phyloP scores from a whole-genome alignment of 768 basidiomycete genomes.

The Leccinellum luteum region DNA sequence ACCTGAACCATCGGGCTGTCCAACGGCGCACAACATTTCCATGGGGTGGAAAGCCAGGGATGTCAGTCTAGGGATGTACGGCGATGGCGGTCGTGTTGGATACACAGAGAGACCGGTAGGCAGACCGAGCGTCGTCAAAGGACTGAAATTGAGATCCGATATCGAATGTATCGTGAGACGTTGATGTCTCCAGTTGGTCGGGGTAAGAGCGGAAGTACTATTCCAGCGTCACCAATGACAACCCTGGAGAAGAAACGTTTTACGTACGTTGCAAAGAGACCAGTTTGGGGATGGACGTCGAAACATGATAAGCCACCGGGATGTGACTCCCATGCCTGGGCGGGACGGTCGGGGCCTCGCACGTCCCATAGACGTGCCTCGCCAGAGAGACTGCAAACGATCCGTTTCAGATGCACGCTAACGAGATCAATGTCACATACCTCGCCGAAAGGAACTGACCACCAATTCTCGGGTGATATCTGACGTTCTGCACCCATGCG shows the following conservation, averaged over 20 bases:
- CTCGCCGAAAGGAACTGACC: conserved; percentile 83
- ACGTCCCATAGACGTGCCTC: conserved; percentile 91
- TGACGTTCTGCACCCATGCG: conserved; percentile 90
- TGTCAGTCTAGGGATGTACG: conserved; percentile 59
- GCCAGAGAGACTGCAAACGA: conserved; percentile 67
- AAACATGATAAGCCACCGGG: conserved; percentile 77
- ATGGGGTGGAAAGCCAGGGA: conserved; percentile 80
- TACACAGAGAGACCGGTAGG: conserved; percentile 54
- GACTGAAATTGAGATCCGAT: conserved; percentile 27
- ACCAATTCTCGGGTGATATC: conserved; percentile 69
- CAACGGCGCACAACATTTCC: conserved; percentile 80
- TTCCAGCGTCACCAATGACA: conserved; percentile 4
- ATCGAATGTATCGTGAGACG: conserved; percentile 61
- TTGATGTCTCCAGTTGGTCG: conserved; percentile 64
- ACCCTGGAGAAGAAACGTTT: neutral
- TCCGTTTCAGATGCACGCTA: neutral
- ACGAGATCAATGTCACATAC: conserved; percentile 40
- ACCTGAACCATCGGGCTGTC: conserved; percentile 68
- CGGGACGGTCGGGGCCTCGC: conserved; percentile 57
- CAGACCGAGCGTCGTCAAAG: conserved; percentile 44
- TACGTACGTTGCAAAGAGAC: conserved; percentile 83
- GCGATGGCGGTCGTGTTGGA: conserved; percentile 56
- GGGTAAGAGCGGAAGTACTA: conserved; percentile 60
- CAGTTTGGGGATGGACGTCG: conserved; percentile 80
- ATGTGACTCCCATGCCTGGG: conserved; percentile 62